Percentiles rank a stretch among this genome's conserved stretches.
Conservation (phyloP, 163 green algal genomes). For the Chlamydomonas reinhardtii region DNA sequence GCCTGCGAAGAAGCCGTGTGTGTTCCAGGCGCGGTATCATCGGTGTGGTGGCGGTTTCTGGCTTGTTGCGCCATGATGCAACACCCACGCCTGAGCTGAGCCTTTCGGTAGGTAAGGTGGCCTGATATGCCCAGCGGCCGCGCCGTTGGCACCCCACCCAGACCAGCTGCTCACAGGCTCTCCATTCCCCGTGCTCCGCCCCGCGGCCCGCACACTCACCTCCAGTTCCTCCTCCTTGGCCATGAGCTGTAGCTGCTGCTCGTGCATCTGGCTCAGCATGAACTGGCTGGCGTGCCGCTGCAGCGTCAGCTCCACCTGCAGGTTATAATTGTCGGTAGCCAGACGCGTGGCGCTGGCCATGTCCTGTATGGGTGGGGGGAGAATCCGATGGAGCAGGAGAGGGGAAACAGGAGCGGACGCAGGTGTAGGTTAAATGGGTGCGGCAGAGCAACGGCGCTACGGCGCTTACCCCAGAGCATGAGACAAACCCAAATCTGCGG, state of each 20-base stretch:
- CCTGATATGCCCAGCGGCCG: too few species aligned
- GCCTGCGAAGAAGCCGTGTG: not conserved
- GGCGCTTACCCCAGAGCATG: too few species aligned
- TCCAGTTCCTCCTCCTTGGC: constrained; percentile 32
- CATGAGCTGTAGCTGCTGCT: constrained; percentile 14
- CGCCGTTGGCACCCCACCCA: too few species aligned
- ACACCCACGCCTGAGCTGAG: too few species aligned
- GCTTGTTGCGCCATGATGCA: too few species aligned
- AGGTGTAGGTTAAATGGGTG: too few species aligned
- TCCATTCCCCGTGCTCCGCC: not conserved
- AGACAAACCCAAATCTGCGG: too few species aligned
- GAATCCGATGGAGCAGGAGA: not conserved
- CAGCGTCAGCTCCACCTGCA: constrained; percentile 37
- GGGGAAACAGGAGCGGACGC: not conserved
- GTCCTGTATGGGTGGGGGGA: not conserved
- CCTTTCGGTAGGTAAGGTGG: too few species aligned
- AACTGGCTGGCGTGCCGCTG: constrained; percentile 7
- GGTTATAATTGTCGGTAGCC: constrained; percentile 6
- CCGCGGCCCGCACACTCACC: not conserved
- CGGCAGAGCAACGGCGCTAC: too few species aligned
- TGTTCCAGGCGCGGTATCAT: too few species aligned
- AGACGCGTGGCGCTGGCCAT: constrained; percentile 25
- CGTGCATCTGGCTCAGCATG: constrained; percentile 21
- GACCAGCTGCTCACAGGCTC: not conserved
- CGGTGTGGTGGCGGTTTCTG: not conserved